Evolutionary conservation across 139 green algal genomes (phyloP).

Genomic region (Eudorina sp.): DNA sequence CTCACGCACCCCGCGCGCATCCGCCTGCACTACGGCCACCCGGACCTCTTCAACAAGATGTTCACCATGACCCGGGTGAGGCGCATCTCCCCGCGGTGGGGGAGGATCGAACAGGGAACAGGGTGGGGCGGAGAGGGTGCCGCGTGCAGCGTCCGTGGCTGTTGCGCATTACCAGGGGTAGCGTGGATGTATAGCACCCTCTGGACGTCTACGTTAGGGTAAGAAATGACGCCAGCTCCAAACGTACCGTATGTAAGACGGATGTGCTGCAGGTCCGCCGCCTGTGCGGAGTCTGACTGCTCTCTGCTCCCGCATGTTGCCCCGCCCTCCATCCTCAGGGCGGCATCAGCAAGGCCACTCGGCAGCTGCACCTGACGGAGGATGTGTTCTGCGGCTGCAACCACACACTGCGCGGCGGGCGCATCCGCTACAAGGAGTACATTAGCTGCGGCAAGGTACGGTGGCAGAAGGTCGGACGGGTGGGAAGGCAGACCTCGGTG

Average conservation of each 20-base stretch:
- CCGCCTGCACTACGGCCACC: constrained; percentile 94
- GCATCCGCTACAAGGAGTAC: constrained; percentile 78
- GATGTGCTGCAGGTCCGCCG: no score
- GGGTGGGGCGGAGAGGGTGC: no score
- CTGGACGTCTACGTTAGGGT: no score
- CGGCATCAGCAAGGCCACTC: constrained; percentile 63
- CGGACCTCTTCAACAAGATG: constrained; percentile 93
- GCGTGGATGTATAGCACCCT: no score
- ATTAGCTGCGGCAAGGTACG: constrained; percentile 71
- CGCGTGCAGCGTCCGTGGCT: no score
- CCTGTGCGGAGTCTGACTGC: no score
- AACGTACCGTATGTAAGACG: no score
- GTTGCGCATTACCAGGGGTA: no score
- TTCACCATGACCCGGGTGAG: constrained; percentile 40
- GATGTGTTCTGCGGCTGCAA: constrained; percentile 90
- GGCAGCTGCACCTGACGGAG: constrained; percentile 78
- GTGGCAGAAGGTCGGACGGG: no score
- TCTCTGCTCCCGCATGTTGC: background rate
- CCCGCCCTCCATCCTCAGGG: constrained; percentile 38
- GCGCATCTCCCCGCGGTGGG: background rate
- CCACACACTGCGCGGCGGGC: constrained; percentile 79
- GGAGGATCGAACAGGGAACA: no score
- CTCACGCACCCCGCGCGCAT: constrained; percentile 79
- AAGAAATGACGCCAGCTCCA: no score
- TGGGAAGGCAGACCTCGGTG: no score